Evolutionary conservation across 2,329 filamentous ascomycete genomes (phyloP).

Genomic region (Rhinocladiella similis): DNA sequence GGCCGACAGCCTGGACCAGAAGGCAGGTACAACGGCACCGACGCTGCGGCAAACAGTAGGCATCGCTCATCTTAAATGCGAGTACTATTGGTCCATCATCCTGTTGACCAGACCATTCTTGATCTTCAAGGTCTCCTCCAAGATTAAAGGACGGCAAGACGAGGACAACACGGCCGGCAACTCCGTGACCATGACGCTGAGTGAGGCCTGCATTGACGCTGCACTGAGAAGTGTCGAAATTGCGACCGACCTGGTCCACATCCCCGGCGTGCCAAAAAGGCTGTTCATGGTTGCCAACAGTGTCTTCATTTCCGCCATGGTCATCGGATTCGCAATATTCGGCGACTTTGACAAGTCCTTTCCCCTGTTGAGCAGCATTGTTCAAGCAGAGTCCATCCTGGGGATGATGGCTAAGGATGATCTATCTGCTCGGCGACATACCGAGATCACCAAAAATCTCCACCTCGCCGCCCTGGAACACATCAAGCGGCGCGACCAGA

Average conservation of each 20-base stretch:
- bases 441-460: constrained; percentile 42
- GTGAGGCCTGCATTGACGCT: constrained; percentile 46
- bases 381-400: constrained; percentile 29
- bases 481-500: constrained; percentile 38
- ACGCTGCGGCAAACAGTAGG: constrained; percentile 41
- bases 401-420: constrained; percentile 28
- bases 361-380: constrained; percentile 30
- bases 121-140: constrained; percentile 50
- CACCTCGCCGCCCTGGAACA: constrained; percentile 40
- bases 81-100: constrained; percentile 57
- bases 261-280: constrained; percentile 26
- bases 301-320: constrained; percentile 29
- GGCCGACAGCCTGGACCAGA: constrained; percentile 42
- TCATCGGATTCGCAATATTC: constrained; percentile 31
- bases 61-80: constrained; percentile 51
- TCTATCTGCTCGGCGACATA: constrained; percentile 25
- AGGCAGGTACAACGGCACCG: constrained; percentile 31
- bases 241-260: constrained; percentile 29
- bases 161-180: constrained; percentile 19
- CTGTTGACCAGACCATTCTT: constrained; percentile 55
- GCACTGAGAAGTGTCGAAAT: constrained; percentile 37
- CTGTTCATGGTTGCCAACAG: constrained; percentile 30
- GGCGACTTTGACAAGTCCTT: constrained; percentile 31
- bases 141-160: constrained; percentile 23
- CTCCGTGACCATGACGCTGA: constrained; percentile 29